Evolutionary conservation across 306 rosid genomes (phyloP).

Genomic region (Citrullus colocynthis): DNA sequence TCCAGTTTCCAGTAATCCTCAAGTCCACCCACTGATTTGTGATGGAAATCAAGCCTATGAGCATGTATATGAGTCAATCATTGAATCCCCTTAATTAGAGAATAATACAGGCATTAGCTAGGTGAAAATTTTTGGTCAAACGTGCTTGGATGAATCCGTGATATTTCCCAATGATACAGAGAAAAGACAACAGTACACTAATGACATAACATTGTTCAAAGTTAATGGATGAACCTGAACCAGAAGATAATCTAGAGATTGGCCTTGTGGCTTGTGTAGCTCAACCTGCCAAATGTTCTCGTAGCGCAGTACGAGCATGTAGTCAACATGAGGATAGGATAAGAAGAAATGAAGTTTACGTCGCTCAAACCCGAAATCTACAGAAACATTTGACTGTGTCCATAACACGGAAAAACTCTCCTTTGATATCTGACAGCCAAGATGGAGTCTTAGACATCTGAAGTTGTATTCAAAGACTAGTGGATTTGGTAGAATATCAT

Average conservation of each 20-base stretch:
- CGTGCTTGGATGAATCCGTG: neutral
- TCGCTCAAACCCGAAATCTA: constrained; percentile 35
- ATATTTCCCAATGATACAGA: neutral
- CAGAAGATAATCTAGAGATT: constrained; percentile 33
- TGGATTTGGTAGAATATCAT: constrained; percentile 46
- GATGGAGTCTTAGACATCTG: constrained; percentile 25
- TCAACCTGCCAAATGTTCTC: constrained; percentile 64
- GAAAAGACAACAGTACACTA: neutral
- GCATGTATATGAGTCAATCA: neutral
- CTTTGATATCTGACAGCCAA: constrained; percentile 53
- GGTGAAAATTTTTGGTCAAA: neutral
- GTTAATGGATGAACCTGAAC: constrained; percentile 45
- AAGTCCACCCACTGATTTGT: neutral
- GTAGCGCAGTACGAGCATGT: constrained; percentile 43
- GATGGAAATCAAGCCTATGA: neutral
- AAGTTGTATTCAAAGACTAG: constrained; percentile 20
- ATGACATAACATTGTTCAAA: constrained; percentile 1
- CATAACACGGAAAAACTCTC: constrained; percentile 29
- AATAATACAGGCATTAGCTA: neutral
- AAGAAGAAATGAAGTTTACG: constrained; percentile 31
- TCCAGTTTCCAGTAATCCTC: neutral
- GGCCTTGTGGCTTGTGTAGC: constrained; percentile 28
- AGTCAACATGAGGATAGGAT: constrained; percentile 7
- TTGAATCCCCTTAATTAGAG: neutral
- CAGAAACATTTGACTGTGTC: constrained; percentile 19